Base-by-base conservation (phyloP, 176 grass and related monocot species). In the Saccharum officinarum region DNA sequence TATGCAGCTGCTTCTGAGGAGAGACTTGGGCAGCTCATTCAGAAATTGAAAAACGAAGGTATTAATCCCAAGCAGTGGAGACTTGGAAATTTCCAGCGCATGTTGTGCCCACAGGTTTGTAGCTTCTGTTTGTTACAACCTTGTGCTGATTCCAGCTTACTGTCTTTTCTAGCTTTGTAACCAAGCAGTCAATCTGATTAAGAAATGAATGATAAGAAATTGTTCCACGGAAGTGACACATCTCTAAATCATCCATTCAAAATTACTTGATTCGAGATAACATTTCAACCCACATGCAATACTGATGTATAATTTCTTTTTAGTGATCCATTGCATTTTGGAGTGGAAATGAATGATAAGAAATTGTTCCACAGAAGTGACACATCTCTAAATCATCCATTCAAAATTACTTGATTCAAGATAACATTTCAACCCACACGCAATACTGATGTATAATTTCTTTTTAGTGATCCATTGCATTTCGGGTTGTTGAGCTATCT, bases 61-160 rank as follows among this genome's bases (percentile, higher is more conserved):
- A 95, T 98, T 44, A 38, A 36, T n/a, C 45, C 67, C n/a, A 42
- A 22, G 7, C 14, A 82, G 34, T 92, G 82, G 87, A 90, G 6
- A 75, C 61, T 87, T 30, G 93, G 90, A 23, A 74, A 38, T 55
- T 85, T 69, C 62, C 45, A 68, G 18, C 72, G 73, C 1, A 62
- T 80, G 25, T 3, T 84, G 31, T 98, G 97, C 83, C 97, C 97
- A 23, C 16, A 81, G 91, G 95, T 98, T 55, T 14, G 13, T 26
- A 75, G 3, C 47, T 31, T 33, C 18, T 17, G 47, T 55, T 13
- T 37, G 76, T 62, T 42, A 26, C 4, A 31, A 49, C 17, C 49
- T 17, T 7, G 1, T 39, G 22, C 12, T 30, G 37, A 71, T 82
- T 57, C 6, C 12, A 10, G 71, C 82, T 42, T 5, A 6, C 47